A percentile compares a stretch with the other conserved stretches of the same genome.
Conservation (phyloP, 257 asterid genomes). For the Craterostigma plantagineum region DNA sequence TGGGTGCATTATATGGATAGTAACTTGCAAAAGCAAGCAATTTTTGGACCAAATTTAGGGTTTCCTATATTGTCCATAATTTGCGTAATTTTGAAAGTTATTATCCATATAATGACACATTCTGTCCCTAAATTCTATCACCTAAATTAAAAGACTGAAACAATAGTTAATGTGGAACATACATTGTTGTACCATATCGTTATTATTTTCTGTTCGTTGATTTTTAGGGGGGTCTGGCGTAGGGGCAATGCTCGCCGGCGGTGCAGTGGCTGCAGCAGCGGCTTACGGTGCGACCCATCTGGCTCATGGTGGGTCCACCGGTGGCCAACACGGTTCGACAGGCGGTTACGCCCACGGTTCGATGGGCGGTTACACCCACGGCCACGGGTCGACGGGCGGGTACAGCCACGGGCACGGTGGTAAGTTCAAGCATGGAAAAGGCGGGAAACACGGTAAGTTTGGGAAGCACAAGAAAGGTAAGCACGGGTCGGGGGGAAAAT, state of each 20-base stretch:
- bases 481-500: slow-evolving; percentile 35
- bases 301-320: slow-evolving; percentile 16
- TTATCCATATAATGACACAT: too few relatives aligned
- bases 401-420: slow-evolving; percentile 4
- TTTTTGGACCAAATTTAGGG: too few relatives aligned
- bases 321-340: slow-evolving; percentile 1
- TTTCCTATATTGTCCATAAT: too few relatives aligned
- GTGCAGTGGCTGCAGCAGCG: slow-evolving; percentile 88
- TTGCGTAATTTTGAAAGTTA: too few relatives aligned
- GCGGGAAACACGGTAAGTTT: background rate
- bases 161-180: too few relatives aligned
- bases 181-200: too few relatives aligned
- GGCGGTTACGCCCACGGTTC: slow-evolving; percentile 12
- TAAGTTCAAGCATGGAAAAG: slow-evolving; percentile 3
- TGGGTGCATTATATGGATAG: too few relatives aligned
- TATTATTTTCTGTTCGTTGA: too few relatives aligned
- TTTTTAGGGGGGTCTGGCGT: slow-evolving; percentile 18
- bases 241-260: slow-evolving; percentile 57
- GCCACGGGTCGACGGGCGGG: slow-evolving; percentile 1
- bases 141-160: too few relatives aligned
- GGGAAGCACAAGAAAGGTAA: slow-evolving; percentile 25
- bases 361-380: slow-evolving; percentile 11
- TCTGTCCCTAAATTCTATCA: too few relatives aligned
- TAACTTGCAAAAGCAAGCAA: too few relatives aligned
- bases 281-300: slow-evolving; percentile 55